Evolutionary conservation across 1,139 yeast genomes (phyloP), one percentile per base, ranked within the genome.

Genomic region (Zygosaccharomyces sapae): DNA sequence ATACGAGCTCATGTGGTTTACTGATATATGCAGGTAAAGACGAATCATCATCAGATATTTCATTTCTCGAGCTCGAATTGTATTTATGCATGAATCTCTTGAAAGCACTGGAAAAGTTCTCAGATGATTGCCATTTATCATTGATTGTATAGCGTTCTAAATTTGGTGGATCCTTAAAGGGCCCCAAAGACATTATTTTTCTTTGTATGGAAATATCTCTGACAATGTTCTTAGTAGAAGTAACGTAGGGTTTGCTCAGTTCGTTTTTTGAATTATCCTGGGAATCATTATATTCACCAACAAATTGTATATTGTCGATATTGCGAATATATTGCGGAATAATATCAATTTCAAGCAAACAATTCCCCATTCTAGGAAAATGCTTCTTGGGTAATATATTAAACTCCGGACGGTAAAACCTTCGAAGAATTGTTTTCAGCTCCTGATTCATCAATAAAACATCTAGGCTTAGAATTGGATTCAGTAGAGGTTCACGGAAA

Each of bases 321-420:
- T 89, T 89, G 4, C 68, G 39, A 16, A 89, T 83, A 60, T 74
- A 67, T 33, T 70, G 74, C 0, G 90, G 80, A 9, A 74, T 62
- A 1, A 83, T 68, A 62, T 89, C 97, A 5, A 87, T 59, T 62
- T 89, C 97, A 6, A 89, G 59, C 18, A 81, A 67, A 2, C 83
- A 73, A 49, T 79, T 70, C 0, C 90, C 84, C 42, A 79, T 75
- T 50, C 95, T 69, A 1, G 74, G 71, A 50, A 68, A 75, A 1
- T 46, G 52, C 2, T 53, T 55, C 0, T 62, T 52, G n/a, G 60
- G 45, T 9, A 60, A 39, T 1, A 44, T 45, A 31, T 55, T 53
- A 3, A 40, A 31, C 4, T 43, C 44, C 2, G 35, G 42, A 4
- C 46, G 33, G 33, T 54, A 43, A 48, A 59, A 61, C 13, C 39